Evolutionary conservation across 148 eudicot genomes (phyloP).

Genomic region (Gaultheria prostrata): DNA sequence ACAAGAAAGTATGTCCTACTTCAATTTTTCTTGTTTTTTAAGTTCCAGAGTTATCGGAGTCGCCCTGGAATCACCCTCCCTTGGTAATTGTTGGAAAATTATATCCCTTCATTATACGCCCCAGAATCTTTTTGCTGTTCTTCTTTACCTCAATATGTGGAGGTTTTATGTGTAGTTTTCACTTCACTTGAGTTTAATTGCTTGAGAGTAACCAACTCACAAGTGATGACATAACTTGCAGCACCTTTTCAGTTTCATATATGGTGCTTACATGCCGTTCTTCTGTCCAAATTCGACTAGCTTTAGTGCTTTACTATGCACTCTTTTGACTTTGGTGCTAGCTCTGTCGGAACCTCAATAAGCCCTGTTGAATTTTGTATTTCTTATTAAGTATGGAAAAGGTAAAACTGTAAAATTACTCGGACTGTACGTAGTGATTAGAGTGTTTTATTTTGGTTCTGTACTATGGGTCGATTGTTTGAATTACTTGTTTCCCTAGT

Average conservation of each 20-base stretch:
- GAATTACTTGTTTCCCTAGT: neutral
- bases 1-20: neutral
- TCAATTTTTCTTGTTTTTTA: neutral
- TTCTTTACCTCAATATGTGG: neutral
- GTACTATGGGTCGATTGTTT: neutral
- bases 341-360: neutral
- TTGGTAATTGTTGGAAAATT: neutral
- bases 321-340: neutral
- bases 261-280: neutral
- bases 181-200: neutral
- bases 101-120: neutral
- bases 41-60: neutral
- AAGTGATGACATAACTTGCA: neutral
- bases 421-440: neutral
- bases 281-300: neutral
- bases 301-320: neutral
- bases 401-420: neutral
- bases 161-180: neutral
- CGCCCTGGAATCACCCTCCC: neutral
- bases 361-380: neutral
- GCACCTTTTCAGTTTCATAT: neutral
- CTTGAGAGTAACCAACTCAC: neutral
- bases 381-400: neutral
- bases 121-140: neutral
- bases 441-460: neutral